Percentiles rank a stretch among this genome's conserved stretches.
phyloP scores from a whole-genome alignment of 2,329 filamentous ascomycete genomes.

The Cladophialophora psammophila region DNA sequence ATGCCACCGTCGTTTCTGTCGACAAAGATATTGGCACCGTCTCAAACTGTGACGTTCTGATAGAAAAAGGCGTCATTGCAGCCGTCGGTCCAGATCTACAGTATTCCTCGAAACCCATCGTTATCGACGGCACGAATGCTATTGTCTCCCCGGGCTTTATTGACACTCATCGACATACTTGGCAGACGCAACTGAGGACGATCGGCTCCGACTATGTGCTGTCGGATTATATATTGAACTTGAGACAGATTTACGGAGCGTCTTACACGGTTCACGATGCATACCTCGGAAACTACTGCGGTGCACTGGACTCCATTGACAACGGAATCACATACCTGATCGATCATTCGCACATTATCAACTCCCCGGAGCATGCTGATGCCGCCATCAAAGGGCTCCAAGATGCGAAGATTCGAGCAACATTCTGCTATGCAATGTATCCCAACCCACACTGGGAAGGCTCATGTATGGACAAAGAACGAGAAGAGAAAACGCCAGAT shows the following conservation, averaged over 20 bases:
- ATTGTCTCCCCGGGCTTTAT: constrained; percentile 45
- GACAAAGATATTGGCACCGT: constrained; percentile 25
- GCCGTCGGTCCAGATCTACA: constrained; percentile 23
- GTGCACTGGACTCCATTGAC: constrained; percentile 27
- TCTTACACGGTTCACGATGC: constrained; percentile 19
- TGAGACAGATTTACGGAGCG: constrained; percentile 23
- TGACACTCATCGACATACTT: constrained; percentile 50
- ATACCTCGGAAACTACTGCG: constrained; percentile 25
- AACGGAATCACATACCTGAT: constrained; percentile 25
- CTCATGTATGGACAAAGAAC: constrained; percentile 16
- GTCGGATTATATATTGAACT: constrained; percentile 48
- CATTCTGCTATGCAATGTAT: constrained; percentile 26
- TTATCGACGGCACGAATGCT: constrained; percentile 52
- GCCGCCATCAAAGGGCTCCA: constrained; percentile 20
- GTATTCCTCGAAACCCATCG: constrained; percentile 1
- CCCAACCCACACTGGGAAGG: constrained; percentile 22
- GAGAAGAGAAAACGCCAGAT: constrained; percentile 23
- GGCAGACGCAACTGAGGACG: constrained; percentile 53
- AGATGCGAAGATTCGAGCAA: constrained; percentile 22
- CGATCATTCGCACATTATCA: constrained; percentile 30
- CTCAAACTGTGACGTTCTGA: constrained; percentile 24
- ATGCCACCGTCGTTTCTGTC: constrained; percentile 28
- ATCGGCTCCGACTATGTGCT: constrained; percentile 51
- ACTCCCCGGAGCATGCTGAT: constrained; percentile 36
- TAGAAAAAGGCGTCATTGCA: constrained; percentile 26